A percentile compares a stretch with the other conserved stretches of the same genome.
Evolutionary conservation across 768 basidiomycete species (phyloP).

Genomic region (Cystofilobasidium capitatum): DNA sequence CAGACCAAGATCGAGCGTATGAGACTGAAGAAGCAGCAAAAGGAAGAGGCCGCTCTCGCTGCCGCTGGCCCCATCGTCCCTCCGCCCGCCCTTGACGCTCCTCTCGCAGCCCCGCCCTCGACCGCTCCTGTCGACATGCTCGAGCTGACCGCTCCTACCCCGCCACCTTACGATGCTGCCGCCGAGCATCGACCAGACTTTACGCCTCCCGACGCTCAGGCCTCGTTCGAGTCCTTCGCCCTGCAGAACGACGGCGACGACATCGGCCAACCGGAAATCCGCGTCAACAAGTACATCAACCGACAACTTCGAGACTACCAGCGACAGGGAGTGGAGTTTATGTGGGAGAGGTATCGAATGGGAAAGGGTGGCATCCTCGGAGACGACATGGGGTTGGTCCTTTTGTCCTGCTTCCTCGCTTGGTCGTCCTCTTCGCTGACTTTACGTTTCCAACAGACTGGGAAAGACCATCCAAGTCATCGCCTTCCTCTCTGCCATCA

Average conservation of each 20-base stretch:
- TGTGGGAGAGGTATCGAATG: constrained; percentile 61
- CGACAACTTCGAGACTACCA: constrained; percentile 85
- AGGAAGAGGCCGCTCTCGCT: background rate
- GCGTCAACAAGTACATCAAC: constrained; percentile 46
- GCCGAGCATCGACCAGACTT: background rate
- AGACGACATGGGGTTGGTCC: constrained; percentile 86
- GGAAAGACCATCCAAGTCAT: constrained; percentile 93
- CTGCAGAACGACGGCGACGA: background rate
- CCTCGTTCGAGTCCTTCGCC: background rate
- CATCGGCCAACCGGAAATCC: background rate
- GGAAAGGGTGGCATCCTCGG: constrained; percentile 72
- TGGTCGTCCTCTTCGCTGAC: background rate
- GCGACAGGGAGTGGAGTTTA: constrained; percentile 70
- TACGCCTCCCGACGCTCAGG: background rate
- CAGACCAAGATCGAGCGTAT: background rate
- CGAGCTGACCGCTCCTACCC: background rate
- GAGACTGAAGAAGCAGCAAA: background rate
- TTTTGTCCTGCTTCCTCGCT: constrained; percentile 23
- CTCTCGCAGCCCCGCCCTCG: no score
- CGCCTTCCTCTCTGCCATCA: constrained; percentile 78
- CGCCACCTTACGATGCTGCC: no score
- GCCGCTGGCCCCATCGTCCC: background rate
- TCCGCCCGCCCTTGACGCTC: no score
- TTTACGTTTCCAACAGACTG: constrained; percentile 32
- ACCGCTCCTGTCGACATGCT: background rate